phyloP scores from a whole-genome alignment of 352 stramenopile genomes.

The Phytophthora ohioensis region DNA sequence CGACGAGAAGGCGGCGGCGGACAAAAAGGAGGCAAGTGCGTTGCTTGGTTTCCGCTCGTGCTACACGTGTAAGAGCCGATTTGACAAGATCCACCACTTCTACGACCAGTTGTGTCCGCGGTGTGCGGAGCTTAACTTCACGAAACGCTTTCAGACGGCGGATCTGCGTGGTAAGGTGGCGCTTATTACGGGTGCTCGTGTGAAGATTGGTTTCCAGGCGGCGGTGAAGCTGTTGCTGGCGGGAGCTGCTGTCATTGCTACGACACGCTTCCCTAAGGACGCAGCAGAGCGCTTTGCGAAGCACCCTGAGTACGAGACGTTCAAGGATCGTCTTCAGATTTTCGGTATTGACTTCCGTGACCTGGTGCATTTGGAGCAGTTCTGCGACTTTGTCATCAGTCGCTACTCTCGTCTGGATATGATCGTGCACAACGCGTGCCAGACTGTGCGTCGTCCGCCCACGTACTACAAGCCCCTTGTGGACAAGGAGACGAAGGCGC shows the following conservation, averaged over 20 bases:
- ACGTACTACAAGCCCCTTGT: conserved; percentile 95
- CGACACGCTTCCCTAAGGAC: conserved; percentile 95
- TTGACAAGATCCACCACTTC: conserved; percentile 96
- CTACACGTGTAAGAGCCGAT: conserved; percentile 97
- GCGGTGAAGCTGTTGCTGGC: conserved; percentile 94
- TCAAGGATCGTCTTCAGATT: conserved; percentile 94
- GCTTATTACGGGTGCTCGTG: conserved; percentile 94
- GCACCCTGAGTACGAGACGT: conserved; percentile 94
- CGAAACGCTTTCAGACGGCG: conserved; percentile 93
- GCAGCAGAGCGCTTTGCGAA: conserved; percentile 90
- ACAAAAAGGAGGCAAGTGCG: conserved; percentile 67
- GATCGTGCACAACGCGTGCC: conserved; percentile 98
- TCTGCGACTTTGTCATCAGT: conserved; percentile 88
- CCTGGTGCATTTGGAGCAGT: conserved; percentile 95
- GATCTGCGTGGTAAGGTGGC: conserved; percentile 92
- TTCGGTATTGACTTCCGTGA: conserved; percentile 97
- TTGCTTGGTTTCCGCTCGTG: conserved; percentile 92
- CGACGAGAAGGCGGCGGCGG: conserved; percentile 56
- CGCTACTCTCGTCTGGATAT: conserved; percentile 94
- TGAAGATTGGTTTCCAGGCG: conserved; percentile 98
- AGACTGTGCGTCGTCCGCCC: conserved; percentile 95
- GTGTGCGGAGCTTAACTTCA: conserved; percentile 95
- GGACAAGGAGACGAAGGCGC: conserved; percentile 80
- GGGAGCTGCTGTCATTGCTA: conserved; percentile 94
- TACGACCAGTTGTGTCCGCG: conserved; percentile 96